Conservation (phyloP, 352 stramenopile species). For the Phytopythium cucurbitacearum region DNA sequence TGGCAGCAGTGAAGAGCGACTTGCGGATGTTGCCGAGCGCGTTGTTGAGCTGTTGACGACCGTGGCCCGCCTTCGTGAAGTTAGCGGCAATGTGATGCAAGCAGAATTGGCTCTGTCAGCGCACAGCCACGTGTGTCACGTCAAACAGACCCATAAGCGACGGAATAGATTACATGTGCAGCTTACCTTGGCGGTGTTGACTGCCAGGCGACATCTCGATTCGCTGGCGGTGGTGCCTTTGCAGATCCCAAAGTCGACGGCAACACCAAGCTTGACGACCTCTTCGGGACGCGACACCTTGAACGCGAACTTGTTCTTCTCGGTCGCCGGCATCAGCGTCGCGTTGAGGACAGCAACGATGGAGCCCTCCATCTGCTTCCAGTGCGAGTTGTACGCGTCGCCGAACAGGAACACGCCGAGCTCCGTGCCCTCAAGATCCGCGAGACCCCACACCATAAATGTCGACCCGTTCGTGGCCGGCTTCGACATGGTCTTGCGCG, state of each 20-base stretch:
- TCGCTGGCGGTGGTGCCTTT: conserved; percentile 61
- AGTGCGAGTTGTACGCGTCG: conserved; percentile 66
- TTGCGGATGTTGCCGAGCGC: conserved; percentile 60
- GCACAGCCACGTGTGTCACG: neutral
- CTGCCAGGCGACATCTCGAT: conserved; percentile 55
- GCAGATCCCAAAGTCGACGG: conserved; percentile 76
- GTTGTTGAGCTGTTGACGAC: conserved; percentile 76
- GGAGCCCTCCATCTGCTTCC: conserved; percentile 52
- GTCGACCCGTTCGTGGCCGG: conserved; percentile 53
- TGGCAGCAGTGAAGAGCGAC: conserved; percentile 44
- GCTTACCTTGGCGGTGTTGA: conserved; percentile 69
- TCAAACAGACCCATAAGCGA: neutral
- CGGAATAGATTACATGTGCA: neutral
- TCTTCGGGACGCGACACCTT: conserved; percentile 55
- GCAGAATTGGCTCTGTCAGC: conserved; percentile 62
- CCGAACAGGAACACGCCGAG: conserved; percentile 75
- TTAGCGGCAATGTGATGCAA: conserved; percentile 71
- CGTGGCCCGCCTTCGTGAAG: conserved; percentile 67
- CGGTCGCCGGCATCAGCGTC: conserved; percentile 48
- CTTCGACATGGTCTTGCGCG: conserved; percentile 70
- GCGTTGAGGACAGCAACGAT: conserved; percentile 75
- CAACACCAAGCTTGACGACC: conserved; percentile 55
- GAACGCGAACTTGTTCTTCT: conserved; percentile 79
- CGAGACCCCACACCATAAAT: conserved; percentile 81
- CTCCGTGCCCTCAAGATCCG: conserved; percentile 62